Evolutionary conservation across 345 rosid genomes (phyloP).

Genomic region (Sisymbrium irio): DNA sequence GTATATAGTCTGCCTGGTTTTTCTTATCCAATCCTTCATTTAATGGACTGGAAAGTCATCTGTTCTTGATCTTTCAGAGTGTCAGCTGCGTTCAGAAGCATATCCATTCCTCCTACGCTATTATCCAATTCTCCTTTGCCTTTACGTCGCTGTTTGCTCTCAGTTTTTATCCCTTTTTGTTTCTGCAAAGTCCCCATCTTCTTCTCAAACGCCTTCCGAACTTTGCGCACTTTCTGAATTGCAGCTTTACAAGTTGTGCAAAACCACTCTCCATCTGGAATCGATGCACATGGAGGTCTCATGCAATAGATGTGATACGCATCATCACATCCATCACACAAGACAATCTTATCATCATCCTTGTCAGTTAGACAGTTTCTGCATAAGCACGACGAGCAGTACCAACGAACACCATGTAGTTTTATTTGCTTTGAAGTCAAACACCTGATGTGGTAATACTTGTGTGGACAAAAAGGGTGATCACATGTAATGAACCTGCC

Average conservation of each 20-base stretch:
- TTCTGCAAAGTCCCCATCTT: constrained; percentile 34
- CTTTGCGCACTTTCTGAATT: constrained; percentile 48
- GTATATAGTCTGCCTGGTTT: not conserved
- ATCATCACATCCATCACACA: constrained; percentile 91
- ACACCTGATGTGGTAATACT: constrained; percentile 80
- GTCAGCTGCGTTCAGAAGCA: constrained; percentile 80
- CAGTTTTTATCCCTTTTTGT: constrained; percentile 26
- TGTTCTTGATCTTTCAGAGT: constrained; percentile 54
- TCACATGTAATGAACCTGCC: constrained; percentile 59
- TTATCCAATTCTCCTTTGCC: constrained; percentile 35
- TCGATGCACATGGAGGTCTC: constrained; percentile 52
- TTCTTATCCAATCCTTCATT: constrained; percentile 16
- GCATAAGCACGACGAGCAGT: constrained; percentile 92
- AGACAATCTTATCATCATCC: constrained; percentile 73
- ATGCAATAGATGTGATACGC: constrained; percentile 88
- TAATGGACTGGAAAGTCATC: constrained; percentile 32
- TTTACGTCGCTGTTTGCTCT: constrained; percentile 22
- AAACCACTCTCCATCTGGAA: constrained; percentile 80
- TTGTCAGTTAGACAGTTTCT: constrained; percentile 67
- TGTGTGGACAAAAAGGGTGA: constrained; percentile 57
- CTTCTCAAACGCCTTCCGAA: constrained; percentile 44
- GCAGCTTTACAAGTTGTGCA: constrained; percentile 68
- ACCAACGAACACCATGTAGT: constrained; percentile 66
- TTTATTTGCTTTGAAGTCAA: constrained; percentile 61
- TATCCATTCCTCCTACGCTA: constrained; percentile 63